Evolutionary conservation across 345 rosid genomes (phyloP).

Genomic region (Adansonia digitata): DNA sequence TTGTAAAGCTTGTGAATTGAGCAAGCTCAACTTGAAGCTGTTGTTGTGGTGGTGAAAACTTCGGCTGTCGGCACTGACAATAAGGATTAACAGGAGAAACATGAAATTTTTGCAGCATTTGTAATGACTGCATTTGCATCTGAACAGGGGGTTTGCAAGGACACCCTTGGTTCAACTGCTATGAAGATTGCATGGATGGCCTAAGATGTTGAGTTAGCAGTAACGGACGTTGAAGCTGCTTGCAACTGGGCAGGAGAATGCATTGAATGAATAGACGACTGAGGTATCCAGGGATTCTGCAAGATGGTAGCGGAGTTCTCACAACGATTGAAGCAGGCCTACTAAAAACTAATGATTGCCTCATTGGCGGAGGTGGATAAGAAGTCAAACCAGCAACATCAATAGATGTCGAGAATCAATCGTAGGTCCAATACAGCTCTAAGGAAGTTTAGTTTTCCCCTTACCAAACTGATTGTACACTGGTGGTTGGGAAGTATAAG

Average conservation of each 20-base stretch:
- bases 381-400: conserved; percentile 47
- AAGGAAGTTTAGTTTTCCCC: conserved; percentile 54
- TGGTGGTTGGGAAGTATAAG: conserved; percentile 53
- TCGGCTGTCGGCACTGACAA: conserved; percentile 70
- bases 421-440: conserved; percentile 32
- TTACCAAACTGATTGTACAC: conserved; percentile 44
- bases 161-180: conserved; percentile 51
- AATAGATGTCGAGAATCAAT: conserved; percentile 51
- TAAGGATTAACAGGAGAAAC: conserved; percentile 46
- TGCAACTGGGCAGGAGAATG: conserved; percentile 57
- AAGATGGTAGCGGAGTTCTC: conserved; percentile 44
- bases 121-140: conserved; percentile 61
- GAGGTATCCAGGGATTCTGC: conserved; percentile 49
- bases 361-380: conserved; percentile 55
- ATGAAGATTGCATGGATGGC: conserved; percentile 54
- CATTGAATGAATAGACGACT: conserved; percentile 47
- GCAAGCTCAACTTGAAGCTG: conserved; percentile 50
- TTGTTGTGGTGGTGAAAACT: conserved; percentile 51
- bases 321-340: conserved; percentile 61
- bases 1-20: conserved; percentile 38
- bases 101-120: conserved; percentile 61
- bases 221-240: conserved; percentile 69
- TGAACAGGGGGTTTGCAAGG: conserved; percentile 56
- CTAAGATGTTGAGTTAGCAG: conserved; percentile 81
- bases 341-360: conserved; percentile 58